Evolutionary conservation across 2,329 filamentous ascomycete species (phyloP).

Genomic region (Apiospora rasikravindrae): DNA sequence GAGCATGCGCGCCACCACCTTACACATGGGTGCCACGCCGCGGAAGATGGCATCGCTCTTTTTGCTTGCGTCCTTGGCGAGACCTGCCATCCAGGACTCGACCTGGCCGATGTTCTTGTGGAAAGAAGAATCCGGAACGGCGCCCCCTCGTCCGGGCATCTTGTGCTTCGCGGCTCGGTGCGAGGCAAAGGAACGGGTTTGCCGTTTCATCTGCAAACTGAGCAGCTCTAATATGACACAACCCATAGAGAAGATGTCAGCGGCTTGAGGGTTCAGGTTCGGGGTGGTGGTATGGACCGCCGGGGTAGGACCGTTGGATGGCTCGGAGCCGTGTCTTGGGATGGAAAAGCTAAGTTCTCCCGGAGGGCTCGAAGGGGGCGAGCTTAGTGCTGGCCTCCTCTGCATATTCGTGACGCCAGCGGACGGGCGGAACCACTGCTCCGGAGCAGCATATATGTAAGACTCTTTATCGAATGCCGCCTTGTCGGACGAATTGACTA

Average conservation of each 20-base stretch:
- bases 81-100: slow-evolving; percentile 67
- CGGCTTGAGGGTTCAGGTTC: slow-evolving; percentile 59
- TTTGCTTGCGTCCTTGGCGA: slow-evolving; percentile 64
- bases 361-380: slow-evolving; percentile 38
- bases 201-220: slow-evolving; percentile 71
- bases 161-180: slow-evolving; percentile 72
- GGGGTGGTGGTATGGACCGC: slow-evolving; percentile 47
- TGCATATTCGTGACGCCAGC: slow-evolving; percentile 37
- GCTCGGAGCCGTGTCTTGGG: slow-evolving; percentile 35
- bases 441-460: slow-evolving; percentile 77
- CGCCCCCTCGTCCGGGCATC: slow-evolving; percentile 60
- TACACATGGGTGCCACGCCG: slow-evolving; percentile 58
- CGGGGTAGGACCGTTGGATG: slow-evolving; percentile 35
- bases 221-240: slow-evolving; percentile 76
- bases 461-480: slow-evolving; percentile 67
- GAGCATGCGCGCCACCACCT: slow-evolving; percentile 61
- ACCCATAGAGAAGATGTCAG: slow-evolving; percentile 75
- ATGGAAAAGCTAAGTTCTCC: slow-evolving; percentile 43
- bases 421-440: slow-evolving; percentile 59
- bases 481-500: slow-evolving; percentile 48
- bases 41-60: slow-evolving; percentile 54
- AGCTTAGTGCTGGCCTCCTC: slow-evolving; percentile 39
- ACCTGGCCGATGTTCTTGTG: slow-evolving; percentile 74
- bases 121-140: slow-evolving; percentile 72
- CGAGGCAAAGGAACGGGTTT: slow-evolving; percentile 67